Evolutionary conservation across 306 rosid genomes (phyloP).

Genomic region (Vigna nakashimae): DNA sequence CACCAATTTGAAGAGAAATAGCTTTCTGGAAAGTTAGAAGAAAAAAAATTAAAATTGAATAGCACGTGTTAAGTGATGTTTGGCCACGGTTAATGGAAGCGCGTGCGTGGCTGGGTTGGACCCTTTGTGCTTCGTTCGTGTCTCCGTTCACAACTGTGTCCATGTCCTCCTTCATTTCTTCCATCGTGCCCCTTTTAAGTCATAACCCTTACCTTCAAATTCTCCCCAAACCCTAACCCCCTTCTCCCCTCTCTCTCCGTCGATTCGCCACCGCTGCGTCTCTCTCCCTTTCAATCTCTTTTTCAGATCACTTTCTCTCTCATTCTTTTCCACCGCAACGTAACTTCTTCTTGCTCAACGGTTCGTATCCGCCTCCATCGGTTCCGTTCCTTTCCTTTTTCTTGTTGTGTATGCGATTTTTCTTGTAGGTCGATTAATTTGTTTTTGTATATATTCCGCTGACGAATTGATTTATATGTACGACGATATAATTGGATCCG

Average conservation of each 20-base stretch:
- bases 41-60: not conserved
- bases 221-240: conserved; percentile 26
- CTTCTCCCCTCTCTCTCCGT: not conserved
- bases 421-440: not conserved
- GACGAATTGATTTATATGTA: not conserved
- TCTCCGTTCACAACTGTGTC: conserved; percentile 1
- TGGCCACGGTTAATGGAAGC: conserved; percentile 1
- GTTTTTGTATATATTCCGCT: not conserved
- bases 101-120: not conserved
- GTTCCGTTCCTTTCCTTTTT: not conserved
- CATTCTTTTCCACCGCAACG: not conserved
- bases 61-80: conserved; percentile 5
- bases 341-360: not conserved
- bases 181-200: conserved; percentile 3
- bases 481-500: not conserved
- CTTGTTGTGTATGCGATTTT: not conserved
- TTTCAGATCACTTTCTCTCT: conserved; percentile 6
- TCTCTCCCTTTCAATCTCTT: not conserved
- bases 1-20: no score
- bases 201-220: not conserved
- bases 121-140: not conserved
- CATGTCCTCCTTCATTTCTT: not conserved
- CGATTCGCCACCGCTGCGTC: conserved; percentile 1
- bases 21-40: no score
- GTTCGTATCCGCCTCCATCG: not conserved